Evolutionary conservation across 148 eudicot species (phyloP), one percentile per base, ranked within the genome.

Genomic region (Fagopyrum homotropicum): DNA sequence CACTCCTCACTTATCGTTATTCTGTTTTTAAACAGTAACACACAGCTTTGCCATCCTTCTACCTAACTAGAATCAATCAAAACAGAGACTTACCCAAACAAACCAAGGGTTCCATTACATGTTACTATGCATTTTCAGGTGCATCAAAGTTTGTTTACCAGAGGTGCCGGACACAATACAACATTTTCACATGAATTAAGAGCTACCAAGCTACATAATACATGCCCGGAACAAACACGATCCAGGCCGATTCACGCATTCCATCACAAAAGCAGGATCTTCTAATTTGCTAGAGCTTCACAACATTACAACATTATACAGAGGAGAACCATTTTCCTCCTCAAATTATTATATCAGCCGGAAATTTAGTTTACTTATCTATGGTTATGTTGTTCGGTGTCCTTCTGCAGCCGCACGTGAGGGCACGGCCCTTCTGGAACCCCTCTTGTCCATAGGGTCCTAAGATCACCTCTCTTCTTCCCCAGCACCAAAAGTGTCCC

Each of bases 371-470:
- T 22, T 14, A 73, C 45, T 73, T 73, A 30, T 50, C 75, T 73
- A 16, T 54, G 60, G 63, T 29, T 73, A 15, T 26, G 63, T 30
- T 73, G 45, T 22, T 73, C 63, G 54, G 45, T 22, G 16, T 73
- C 64, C 54, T 26, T 26, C 46, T 46, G 60, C 43, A 29, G 55
- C 26, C 44, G 77, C 68, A 75, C 43, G 45, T 76, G 78, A 29
- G 73, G 78, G 63, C 78, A 76, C 5, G 78, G 61, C 7, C 78
- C 52, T n/a, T 76, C 78, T 16, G 78, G 78, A 5, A 66, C 78
- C 40, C 78, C 78, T 76, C 73, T 69, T 4, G 78, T 49, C 78
- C 78, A 76, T 45, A 76, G 16, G 5, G 12, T 49, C 51, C 40
- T 66, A 7, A 76, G 73, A 7, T 76, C 78, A 7, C 73, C 73